Evolutionary conservation across 176 grass and related monocot species (phyloP).

Genomic region (Triticum monococcum): DNA sequence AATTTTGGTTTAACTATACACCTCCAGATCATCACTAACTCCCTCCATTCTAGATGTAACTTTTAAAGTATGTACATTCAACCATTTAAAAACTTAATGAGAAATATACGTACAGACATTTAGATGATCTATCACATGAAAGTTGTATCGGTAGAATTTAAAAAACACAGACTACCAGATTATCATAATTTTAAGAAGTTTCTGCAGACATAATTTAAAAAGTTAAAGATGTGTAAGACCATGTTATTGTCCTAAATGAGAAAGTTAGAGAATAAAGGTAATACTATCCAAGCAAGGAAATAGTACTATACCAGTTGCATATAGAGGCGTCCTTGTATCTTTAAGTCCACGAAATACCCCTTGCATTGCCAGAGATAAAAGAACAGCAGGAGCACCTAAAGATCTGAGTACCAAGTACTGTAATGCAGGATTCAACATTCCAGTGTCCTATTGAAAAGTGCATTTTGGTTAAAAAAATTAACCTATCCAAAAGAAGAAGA

Average conservation of each 20-base stretch:
- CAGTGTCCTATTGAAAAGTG: slow-evolving; percentile 52
- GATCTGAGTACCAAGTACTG: slow-evolving; percentile 83
- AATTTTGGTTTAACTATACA: background rate
- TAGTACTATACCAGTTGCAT: slow-evolving; percentile 71
- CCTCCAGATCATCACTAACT: background rate
- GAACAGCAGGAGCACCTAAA: slow-evolving; percentile 88
- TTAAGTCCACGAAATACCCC: slow-evolving; percentile 90
- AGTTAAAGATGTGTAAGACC: background rate
- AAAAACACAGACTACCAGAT: background rate
- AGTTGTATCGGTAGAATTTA: background rate
- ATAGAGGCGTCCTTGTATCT: slow-evolving; percentile 91
- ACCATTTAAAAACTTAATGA: background rate
- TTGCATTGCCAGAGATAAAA: slow-evolving; percentile 83
- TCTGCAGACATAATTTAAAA: background rate
- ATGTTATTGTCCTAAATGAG: background rate
- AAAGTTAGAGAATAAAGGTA: background rate
- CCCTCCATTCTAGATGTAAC: background rate
- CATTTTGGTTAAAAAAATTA: background rate
- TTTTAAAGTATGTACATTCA: background rate
- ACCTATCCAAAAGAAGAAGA: background rate
- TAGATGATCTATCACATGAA: background rate
- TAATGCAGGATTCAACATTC: slow-evolving; percentile 71
- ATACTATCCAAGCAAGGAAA: slow-evolving; percentile 5
- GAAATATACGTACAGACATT: background rate
- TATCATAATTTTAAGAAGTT: background rate